Conservation (phyloP, 306 rosid genomes). For the Neltuma alba region DNA sequence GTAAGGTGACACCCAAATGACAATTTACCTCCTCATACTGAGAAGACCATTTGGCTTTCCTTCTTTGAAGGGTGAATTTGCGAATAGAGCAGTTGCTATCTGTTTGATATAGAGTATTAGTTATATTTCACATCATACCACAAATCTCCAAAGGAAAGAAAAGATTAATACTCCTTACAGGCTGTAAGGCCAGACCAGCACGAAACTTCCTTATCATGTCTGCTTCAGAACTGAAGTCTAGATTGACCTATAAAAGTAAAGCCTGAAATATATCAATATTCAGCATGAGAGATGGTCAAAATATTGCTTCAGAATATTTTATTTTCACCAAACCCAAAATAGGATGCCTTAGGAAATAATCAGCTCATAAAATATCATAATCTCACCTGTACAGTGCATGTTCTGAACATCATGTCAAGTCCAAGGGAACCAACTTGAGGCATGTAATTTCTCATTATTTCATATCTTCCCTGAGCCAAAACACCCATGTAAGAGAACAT, state of each 20-base stretch:
- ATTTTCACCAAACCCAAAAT: conserved; percentile 32
- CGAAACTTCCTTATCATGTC: conserved; percentile 97
- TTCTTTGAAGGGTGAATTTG: conserved; percentile 94
- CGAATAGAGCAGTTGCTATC: conserved; percentile 99
- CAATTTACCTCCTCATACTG: conserved; percentile 87
- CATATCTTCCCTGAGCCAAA: conserved; percentile 85
- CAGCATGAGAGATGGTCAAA: conserved; percentile 10
- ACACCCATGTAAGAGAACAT: conserved; percentile 39
- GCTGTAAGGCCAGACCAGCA: conserved; percentile 94
- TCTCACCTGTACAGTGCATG: conserved; percentile 97
- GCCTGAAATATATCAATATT: conserved; percentile 26
- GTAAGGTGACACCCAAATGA: conserved; percentile 30
- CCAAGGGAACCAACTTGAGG: conserved; percentile 98
- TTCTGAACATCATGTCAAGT: conserved; percentile 98
- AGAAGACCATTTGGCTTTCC: conserved; percentile 95
- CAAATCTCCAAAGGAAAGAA: conserved; percentile 23
- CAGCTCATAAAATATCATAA: conserved; percentile 16
- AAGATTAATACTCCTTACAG: conserved; percentile 62
- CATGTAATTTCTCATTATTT: conserved; percentile 94
- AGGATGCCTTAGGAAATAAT: conserved; percentile 13
- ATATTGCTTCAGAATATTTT: conserved; percentile 22
- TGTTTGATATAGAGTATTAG: conserved; percentile 48
- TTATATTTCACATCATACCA: conserved; percentile 30
- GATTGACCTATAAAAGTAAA: conserved; percentile 74
- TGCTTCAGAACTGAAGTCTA: conserved; percentile 92